Percentiles rank a stretch among this genome's conserved stretches.
These are phyloP conservation scores for Rachicladosporium sp. DNA, from an alignment of 2,329 filamentous ascomycete species.

Conservation along the genomic window DNA sequence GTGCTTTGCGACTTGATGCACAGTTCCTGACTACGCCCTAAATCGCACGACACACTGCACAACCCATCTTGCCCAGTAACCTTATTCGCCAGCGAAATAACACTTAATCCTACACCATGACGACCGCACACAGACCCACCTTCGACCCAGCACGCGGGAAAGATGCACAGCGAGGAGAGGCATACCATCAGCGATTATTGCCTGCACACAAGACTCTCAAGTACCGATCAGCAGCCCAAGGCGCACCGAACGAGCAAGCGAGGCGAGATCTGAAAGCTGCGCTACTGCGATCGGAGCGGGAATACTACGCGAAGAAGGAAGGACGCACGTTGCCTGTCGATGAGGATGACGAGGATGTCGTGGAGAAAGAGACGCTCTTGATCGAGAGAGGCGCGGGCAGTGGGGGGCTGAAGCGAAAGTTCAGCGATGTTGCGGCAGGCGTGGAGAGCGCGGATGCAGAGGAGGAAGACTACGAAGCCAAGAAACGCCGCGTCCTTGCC, in stretches of 20 bases:
- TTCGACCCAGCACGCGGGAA: constrained; percentile 94
- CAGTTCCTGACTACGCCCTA: too few species aligned
- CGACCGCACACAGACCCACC: constrained; percentile 65
- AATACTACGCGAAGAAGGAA: constrained; percentile 75
- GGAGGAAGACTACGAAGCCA: constrained; percentile 57
- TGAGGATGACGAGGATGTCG: constrained; percentile 11
- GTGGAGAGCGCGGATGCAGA: constrained; percentile 38
- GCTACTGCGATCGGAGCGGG: constrained; percentile 76
- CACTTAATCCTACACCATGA: constrained; percentile 26
- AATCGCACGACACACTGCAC: too few species aligned
- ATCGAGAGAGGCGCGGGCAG: constrained; percentile 38
- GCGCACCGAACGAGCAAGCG: constrained; percentile 59
- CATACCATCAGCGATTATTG: constrained; percentile 90
- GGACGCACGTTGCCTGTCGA: constrained; percentile 40
- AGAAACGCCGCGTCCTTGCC: constrained; percentile 74
- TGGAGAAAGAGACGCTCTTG: constrained; percentile 23
- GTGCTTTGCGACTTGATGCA: too few species aligned
- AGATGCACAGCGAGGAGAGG: constrained; percentile 82
- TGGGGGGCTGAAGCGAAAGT: constrained; percentile 12
- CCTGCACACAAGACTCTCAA: constrained; percentile 92
- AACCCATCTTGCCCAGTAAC: too few species aligned
- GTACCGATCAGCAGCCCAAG: constrained; percentile 78
- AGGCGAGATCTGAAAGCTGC: constrained; percentile 77
- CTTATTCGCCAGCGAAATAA: too few species aligned
- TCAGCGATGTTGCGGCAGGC: constrained; percentile 38